Percentiles rank a stretch among this genome's conserved stretches.
Evolutionary conservation across 148 eudicot species (phyloP).

Genomic region (Rhododendron simsii): DNA sequence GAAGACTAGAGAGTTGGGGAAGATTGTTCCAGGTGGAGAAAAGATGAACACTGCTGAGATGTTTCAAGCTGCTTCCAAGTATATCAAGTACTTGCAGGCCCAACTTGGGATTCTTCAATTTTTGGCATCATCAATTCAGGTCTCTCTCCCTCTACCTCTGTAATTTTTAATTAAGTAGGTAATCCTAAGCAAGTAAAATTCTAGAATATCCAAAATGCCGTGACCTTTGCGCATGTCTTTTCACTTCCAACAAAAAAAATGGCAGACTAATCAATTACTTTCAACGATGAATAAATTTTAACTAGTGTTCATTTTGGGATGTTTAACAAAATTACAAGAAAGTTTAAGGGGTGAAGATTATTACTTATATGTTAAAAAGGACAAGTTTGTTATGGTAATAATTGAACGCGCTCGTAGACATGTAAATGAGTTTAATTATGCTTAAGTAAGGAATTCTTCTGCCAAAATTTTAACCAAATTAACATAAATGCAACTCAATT

Average conservation of each 20-base stretch:
- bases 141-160: neutral
- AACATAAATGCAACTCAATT: neutral
- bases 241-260: no score
- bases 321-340: no score
- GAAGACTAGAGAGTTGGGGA: slow-evolving; percentile 74
- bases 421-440: neutral
- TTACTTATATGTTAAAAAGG: neutral
- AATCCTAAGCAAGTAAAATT: no score
- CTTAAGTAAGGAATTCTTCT: neutral
- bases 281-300: no score
- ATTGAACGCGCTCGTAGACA: neutral
- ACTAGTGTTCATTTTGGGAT: no score
- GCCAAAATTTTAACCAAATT: neutral
- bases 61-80: slow-evolving; percentile 62
- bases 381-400: neutral
- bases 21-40: slow-evolving; percentile 61
- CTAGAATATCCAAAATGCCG: neutral
- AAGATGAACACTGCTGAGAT: slow-evolving; percentile 87
- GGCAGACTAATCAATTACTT: no score
- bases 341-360: no score
- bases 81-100: slow-evolving; percentile 63
- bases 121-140: neutral
- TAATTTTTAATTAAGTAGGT: neutral
- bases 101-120: slow-evolving; percentile 38
- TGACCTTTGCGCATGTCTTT: no score